Conservation (phyloP, 225 moss, liverwort and hornwort genomes). For the Neckera pumila region DNA sequence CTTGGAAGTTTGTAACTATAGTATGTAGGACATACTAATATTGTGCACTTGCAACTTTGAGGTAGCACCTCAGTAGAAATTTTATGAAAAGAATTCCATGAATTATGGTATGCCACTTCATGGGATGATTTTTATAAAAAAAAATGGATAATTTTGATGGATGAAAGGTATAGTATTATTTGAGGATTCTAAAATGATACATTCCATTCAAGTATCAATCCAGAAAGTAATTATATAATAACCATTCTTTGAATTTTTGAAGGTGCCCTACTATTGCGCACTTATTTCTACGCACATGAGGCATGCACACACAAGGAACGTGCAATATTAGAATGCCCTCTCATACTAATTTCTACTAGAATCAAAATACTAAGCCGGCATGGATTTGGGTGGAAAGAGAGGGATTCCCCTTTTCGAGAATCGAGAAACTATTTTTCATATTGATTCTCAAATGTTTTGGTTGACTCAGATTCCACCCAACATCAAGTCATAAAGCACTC, state of each 20-base stretch:
- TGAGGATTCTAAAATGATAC: rapidly evolving
- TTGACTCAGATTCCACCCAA: no score
- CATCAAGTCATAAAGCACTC: no score
- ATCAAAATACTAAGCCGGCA: rapidly evolving
- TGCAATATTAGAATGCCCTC: not conserved
- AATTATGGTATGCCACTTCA: not conserved
- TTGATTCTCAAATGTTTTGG: not conserved
- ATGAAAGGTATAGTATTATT: not conserved
- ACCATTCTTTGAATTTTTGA: not conserved
- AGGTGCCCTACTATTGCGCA: rapidly evolving
- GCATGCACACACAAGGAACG: not conserved
- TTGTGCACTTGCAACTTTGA: not conserved
- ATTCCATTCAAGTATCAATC: not conserved
- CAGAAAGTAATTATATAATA: rapidly evolving
- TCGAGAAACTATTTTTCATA: no score
- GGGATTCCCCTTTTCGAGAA: not conserved
- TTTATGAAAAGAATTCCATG: not conserved
- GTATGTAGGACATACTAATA: not conserved
- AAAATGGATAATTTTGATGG: not conserved
- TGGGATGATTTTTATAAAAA: not conserved
- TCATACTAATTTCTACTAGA: not conserved
- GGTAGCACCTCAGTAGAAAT: not conserved
- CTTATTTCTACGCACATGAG: not conserved
- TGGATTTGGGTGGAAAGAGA: not conserved
- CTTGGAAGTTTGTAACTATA: not conserved